Evolutionary conservation across 1,284 basidiomycete genomes (phyloP).

Genomic region (Boletus sp.): DNA sequence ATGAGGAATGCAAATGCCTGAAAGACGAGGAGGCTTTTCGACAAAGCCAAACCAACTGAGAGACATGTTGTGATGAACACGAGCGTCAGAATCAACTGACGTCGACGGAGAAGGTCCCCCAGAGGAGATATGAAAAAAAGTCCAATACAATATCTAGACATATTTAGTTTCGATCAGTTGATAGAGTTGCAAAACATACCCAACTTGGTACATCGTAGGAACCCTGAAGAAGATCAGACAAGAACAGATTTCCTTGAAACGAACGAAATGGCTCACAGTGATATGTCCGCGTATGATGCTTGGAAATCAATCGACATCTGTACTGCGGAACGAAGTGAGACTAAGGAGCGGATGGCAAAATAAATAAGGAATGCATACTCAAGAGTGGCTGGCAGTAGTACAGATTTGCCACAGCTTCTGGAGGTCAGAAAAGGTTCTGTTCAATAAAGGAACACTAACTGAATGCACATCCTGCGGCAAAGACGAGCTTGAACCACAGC

Average conservation of each 20-base stretch:
- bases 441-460: slow-evolving; percentile 11
- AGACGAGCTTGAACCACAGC: slow-evolving; percentile 14
- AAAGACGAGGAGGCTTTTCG: slow-evolving; percentile 45
- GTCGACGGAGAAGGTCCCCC: slow-evolving; percentile 59
- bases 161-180: not conserved
- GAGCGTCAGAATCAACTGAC: slow-evolving; percentile 50
- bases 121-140: slow-evolving; percentile 59
- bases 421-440: slow-evolving; percentile 6
- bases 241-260: not conserved
- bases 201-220: slow-evolving; percentile 47
- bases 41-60: slow-evolving; percentile 54
- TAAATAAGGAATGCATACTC: slow-evolving; percentile 34
- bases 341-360: not conserved
- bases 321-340: slow-evolving; percentile 34
- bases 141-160: slow-evolving; percentile 46
- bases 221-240: slow-evolving; percentile 31
- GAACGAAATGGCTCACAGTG: slow-evolving; percentile 37
- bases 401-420: slow-evolving; percentile 54
- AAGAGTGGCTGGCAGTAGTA: slow-evolving; percentile 73
- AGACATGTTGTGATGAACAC: slow-evolving; percentile 45
- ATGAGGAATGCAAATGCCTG: slow-evolving; percentile 54
- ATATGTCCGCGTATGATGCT: slow-evolving; percentile 53
- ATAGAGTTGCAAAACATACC: slow-evolving; percentile 26
- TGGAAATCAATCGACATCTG: slow-evolving; percentile 50
- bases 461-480: slow-evolving; percentile 18